These are phyloP conservation scores for Solanum hybrid DNA, from an alignment of 305 asterid genomes.

Conservation along the genomic window DNA sequence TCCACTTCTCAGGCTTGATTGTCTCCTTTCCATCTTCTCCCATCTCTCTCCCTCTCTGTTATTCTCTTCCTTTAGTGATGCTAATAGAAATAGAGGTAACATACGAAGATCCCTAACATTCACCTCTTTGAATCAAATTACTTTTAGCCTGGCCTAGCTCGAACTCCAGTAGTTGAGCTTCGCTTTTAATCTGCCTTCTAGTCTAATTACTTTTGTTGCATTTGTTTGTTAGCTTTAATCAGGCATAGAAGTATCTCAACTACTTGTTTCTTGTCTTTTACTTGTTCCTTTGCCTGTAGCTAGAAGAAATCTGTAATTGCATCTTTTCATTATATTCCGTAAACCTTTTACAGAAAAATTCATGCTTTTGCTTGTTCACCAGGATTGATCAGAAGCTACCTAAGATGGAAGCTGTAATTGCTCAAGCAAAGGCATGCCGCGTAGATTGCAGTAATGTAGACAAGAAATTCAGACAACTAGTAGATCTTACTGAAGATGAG, in stretches of 20 bases:
- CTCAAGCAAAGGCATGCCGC: conserved; percentile 62
- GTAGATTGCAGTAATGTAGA: conserved; percentile 92
- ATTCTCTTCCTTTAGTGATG: neutral
- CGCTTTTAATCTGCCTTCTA: neutral
- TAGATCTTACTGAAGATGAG: conserved; percentile 92
- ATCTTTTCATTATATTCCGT: neutral
- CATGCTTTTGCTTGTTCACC: conserved; percentile 23
- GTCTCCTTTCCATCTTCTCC: neutral
- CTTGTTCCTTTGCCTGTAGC: neutral
- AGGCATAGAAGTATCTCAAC: neutral
- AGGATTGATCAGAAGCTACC: conserved; percentile 54
- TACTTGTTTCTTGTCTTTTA: neutral
- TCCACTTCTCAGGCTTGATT: neutral
- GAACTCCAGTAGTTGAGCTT: neutral
- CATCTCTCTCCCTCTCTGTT: neutral
- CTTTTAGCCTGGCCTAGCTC: neutral
- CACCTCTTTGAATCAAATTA: neutral
- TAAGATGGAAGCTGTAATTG: conserved; percentile 67
- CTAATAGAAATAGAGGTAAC: neutral
- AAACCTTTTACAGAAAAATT: neutral
- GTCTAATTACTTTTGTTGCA: neutral
- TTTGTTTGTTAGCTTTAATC: neutral
- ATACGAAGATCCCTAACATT: neutral
- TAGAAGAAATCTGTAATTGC: neutral
- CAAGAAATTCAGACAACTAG: conserved; percentile 92